A percentile compares a stretch with the other conserved stretches of the same genome.
phyloP scores from a whole-genome alignment of 2,329 filamentous ascomycete species.

The Dactylellina sp. region DNA sequence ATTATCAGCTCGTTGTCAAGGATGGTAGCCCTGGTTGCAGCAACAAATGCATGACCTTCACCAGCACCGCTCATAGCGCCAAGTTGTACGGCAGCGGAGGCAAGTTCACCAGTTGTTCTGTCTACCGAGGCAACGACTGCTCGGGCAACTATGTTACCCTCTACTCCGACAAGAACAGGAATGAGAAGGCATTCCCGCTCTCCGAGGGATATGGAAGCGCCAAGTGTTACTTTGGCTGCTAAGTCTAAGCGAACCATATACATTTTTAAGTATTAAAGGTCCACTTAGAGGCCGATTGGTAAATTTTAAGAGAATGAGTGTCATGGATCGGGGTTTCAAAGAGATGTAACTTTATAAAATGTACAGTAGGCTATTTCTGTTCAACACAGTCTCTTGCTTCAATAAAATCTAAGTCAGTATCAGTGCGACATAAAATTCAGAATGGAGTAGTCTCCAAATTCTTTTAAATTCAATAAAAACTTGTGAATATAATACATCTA shows the following conservation, averaged over 20 bases:
- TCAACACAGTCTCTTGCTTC: too few relatives aligned
- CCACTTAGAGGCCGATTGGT: too few relatives aligned
- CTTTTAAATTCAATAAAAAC: too few relatives aligned
- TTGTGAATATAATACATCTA: too few relatives aligned
- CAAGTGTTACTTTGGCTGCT: slow-evolving; percentile 33
- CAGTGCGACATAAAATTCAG: too few relatives aligned
- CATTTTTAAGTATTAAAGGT: too few relatives aligned
- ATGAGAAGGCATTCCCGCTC: slow-evolving; percentile 25
- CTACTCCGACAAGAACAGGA: slow-evolving; percentile 40
- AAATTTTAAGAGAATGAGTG: too few relatives aligned
- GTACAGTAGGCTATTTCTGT: too few relatives aligned
- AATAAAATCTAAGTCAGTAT: too few relatives aligned
- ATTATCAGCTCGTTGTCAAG: slow-evolving; percentile 37
- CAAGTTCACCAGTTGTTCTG: slow-evolving; percentile 41
- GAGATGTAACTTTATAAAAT: too few relatives aligned
- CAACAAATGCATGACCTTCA: slow-evolving; percentile 23
- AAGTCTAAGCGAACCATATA: slow-evolving; percentile 1
- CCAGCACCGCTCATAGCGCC: slow-evolving; percentile 18
- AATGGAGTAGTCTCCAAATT: too few relatives aligned
- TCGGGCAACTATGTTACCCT: slow-evolving; percentile 30
- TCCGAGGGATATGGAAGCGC: slow-evolving; percentile 4
- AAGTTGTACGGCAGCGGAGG: slow-evolving; percentile 37
- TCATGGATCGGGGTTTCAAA: too few relatives aligned
- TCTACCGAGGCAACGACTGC: slow-evolving; percentile 28
- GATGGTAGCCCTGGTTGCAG: slow-evolving; percentile 39